Percentiles rank a stretch among this genome's conserved stretches.
Conservation (phyloP, 257 asterid species). For the Penstemon barbatus region DNA sequence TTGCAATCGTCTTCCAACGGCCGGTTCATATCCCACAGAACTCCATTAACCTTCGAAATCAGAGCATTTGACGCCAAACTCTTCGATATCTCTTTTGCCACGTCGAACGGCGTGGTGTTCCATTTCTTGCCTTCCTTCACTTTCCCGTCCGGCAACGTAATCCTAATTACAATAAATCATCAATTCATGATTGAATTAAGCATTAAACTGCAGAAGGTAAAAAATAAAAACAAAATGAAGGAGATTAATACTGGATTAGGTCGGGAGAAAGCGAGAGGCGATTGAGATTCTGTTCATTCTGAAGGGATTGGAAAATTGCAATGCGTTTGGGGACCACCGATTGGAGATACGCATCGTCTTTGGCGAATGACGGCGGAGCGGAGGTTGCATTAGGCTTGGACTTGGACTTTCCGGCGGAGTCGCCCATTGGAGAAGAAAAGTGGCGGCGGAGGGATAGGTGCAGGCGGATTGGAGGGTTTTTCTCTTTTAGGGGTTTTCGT, state of each 20-base stretch:
- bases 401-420: slow-evolving; percentile 38
- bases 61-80: slow-evolving; percentile 83
- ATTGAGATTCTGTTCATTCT: slow-evolving; percentile 44
- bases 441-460: slow-evolving; percentile 37
- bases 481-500: no score
- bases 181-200: neutral
- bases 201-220: neutral
- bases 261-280: slow-evolving; percentile 69
- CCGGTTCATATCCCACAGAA: slow-evolving; percentile 85
- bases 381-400: slow-evolving; percentile 38
- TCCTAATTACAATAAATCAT: slow-evolving; percentile 40
- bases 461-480: slow-evolving; percentile 12
- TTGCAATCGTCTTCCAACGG: slow-evolving; percentile 91
- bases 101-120: slow-evolving; percentile 79
- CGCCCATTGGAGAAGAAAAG: slow-evolving; percentile 46
- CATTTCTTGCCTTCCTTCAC: slow-evolving; percentile 90
- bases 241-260: slow-evolving; percentile 45
- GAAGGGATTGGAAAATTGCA: slow-evolving; percentile 52
- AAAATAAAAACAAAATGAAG: neutral
- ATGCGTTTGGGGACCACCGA: slow-evolving; percentile 67
- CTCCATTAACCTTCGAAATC: slow-evolving; percentile 79
- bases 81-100: slow-evolving; percentile 93
- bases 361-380: slow-evolving; percentile 30
- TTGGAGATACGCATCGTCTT: slow-evolving; percentile 69
- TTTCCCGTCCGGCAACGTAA: slow-evolving; percentile 66